Percentiles rank a stretch among this genome's conserved stretches.
Conservation (phyloP, 805 yeast species). For the Clavispora carvajalis region DNA sequence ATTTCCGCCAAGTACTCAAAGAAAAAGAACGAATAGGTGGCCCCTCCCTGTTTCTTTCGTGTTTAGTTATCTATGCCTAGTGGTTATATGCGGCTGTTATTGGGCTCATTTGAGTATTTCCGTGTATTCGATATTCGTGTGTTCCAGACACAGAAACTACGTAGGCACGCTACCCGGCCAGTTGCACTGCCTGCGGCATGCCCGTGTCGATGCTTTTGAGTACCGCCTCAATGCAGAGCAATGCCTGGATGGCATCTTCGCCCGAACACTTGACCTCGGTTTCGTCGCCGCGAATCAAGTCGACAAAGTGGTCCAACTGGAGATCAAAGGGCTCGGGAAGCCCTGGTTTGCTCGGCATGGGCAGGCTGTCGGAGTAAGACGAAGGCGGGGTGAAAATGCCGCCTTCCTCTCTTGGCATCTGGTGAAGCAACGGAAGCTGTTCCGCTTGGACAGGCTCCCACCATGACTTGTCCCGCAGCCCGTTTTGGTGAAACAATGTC, state of each 20-base stretch:
- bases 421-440: slow-evolving; percentile 15
- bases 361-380: slow-evolving; percentile 19
- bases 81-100: too few relatives aligned
- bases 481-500: slow-evolving; percentile 30
- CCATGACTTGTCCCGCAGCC: slow-evolving; percentile 22
- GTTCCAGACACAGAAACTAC: too few relatives aligned
- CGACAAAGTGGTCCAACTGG: slow-evolving; percentile 36
- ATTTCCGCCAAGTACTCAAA: slow-evolving; percentile 19
- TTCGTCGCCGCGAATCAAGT: slow-evolving; percentile 24
- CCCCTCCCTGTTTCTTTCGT: too few relatives aligned
- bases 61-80: too few relatives aligned
- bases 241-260: slow-evolving; percentile 29
- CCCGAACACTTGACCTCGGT: slow-evolving; percentile 27
- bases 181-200: slow-evolving; percentile 19
- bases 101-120: too few relatives aligned
- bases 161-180: too few relatives aligned
- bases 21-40: slow-evolving; percentile 9
- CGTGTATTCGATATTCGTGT: neutral
- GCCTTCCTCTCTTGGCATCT: slow-evolving; percentile 6
- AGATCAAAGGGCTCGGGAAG: slow-evolving; percentile 31
- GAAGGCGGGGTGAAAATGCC: slow-evolving; percentile 25
- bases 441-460: slow-evolving; percentile 21
- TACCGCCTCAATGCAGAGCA: slow-evolving; percentile 33
- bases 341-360: neutral
- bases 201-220: slow-evolving; percentile 27